Evolutionary conservation across 2,329 filamentous ascomycete species (phyloP), one percentile per base, ranked within the genome.

Genomic region (Colletotrichum truncatum): DNA sequence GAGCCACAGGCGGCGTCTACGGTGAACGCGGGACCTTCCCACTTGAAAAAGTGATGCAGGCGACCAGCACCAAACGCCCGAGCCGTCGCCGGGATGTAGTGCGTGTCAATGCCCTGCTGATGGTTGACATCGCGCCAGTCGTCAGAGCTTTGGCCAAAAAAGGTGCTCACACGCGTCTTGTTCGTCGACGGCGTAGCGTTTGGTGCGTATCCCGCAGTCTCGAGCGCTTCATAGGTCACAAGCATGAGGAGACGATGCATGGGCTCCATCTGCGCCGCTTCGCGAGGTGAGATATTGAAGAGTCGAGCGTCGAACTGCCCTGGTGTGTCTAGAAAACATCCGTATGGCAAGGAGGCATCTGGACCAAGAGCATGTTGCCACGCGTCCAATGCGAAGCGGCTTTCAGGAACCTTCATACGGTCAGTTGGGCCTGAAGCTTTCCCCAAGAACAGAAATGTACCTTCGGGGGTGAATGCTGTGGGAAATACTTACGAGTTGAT

Each of bases 41-140:
- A 93, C 71, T 91, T 91, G 77, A 93, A 93, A 75, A 90, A 90
- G 76, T 93, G 93, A 77, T 93, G 93, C 73, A 93, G 92, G 89
- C 85, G 79, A 0, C 85, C 85, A 0, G 81, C 80, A 0, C 75
- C 79, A 57, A 88, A 88, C 0, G 84, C 85, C n/a, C 85, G 77
- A 6, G 75, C 74, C n/a, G 80, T 80, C 14, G 84, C 84, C 0
- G 85, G 80, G 46, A 88, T 83, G 68, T 76, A 85, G 70, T 87
- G 87, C 0, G 84, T 86, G 58, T 82, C 81, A 10, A 88, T 80
- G 6, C 92, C 87, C 71, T 94, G 89, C 0, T 87, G 86, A 10
- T 86, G 87, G 73, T 94, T 94, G 53, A 91, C 88, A 85, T 94
- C 92, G 78, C 89, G 84, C 85, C 89, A 94, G 73, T 94, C 92